Evolutionary conservation across 768 basidiomycete species (phyloP), one percentile per base, ranked within the genome.

Genomic region (Boletus fagicola): DNA sequence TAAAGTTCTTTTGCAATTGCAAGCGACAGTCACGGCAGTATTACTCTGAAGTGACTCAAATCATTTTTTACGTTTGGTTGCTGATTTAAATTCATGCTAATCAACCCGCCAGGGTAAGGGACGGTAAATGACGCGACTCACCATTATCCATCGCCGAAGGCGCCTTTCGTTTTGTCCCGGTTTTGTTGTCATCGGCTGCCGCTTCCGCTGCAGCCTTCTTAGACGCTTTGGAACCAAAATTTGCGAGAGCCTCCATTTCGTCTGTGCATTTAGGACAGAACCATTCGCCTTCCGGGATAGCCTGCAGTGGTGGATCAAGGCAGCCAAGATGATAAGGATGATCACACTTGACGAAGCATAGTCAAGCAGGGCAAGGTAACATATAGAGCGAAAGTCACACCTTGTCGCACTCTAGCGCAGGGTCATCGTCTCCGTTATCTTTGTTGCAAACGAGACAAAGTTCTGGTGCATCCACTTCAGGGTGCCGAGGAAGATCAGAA

Each of bases 351-450:
- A 11, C 15, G 30, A 52, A 36, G 33, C 24, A 46, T 44, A 24
- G 54, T 63, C 43, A 60, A 51, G 53, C 24, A 48, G 5, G 22
- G 47, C 26, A 42, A 40, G 46, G 7, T 18, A 50, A 47, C 4
- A 28, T 50, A 33, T 28, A 56, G 20, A 22, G 9, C 50, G 0
- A 39, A 24, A 43, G 35, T 48, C 68, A 44, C 53, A 90, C 93
- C 83, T 94, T 95, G 69, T 98, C 95, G 65, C 95, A 98, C 67
- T 91, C 94, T 42, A 98, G 75, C 18, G 86, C 86, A 36, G 81
- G 77, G 57, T 85, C 87, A 48, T 87, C 86, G 24, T 88, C 88
- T 18, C 85, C 89, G 26, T 82, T 76, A 52, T 90, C 90, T 62
- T 80, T 78, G 47, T 76, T 74, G 67, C 95, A 98, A 16, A 83